A percentile compares a stretch with the other conserved stretches of the same genome.
phyloP scores from a whole-genome alignment of 768 basidiomycete genomes.

The Boletus coccyginus region DNA sequence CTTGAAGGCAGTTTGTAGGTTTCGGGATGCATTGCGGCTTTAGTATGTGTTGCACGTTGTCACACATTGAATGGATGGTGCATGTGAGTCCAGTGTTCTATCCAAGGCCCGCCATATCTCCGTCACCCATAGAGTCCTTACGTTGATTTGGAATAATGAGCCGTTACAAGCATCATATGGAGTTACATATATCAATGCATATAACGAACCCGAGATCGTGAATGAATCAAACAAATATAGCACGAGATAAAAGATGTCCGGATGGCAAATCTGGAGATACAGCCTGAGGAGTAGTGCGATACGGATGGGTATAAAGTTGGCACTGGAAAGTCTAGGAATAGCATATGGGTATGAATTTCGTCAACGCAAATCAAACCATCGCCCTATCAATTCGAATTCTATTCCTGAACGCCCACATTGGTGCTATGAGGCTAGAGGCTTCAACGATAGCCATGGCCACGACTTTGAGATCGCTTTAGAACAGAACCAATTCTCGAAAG shows the following conservation, averaged over 20 bases:
- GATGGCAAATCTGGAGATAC: neutral
- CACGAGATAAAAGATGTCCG: neutral
- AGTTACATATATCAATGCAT: neutral
- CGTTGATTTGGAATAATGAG: too few species aligned
- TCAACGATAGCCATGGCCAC: neutral
- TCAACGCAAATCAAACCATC: neutral
- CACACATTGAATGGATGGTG: too few species aligned
- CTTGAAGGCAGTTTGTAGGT: neutral
- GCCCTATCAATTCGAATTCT: neutral
- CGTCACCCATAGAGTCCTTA: neutral
- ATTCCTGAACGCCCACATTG: too few species aligned
- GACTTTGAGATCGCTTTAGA: neutral
- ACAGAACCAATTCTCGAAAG: neutral
- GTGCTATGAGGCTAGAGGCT: neutral
- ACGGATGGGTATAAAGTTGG: neutral
- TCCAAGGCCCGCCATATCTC: too few species aligned
- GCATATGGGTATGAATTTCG: neutral
- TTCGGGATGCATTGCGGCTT: too few species aligned
- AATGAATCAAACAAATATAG: neutral
- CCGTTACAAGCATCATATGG: neutral
- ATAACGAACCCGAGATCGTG: neutral
- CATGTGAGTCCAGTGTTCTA: too few species aligned
- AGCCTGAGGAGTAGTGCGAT: neutral
- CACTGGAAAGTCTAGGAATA: neutral
- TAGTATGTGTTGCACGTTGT: too few species aligned